Conservation (phyloP, 2,329 filamentous ascomycete genomes). For the Xylariaceae sp. region DNA sequence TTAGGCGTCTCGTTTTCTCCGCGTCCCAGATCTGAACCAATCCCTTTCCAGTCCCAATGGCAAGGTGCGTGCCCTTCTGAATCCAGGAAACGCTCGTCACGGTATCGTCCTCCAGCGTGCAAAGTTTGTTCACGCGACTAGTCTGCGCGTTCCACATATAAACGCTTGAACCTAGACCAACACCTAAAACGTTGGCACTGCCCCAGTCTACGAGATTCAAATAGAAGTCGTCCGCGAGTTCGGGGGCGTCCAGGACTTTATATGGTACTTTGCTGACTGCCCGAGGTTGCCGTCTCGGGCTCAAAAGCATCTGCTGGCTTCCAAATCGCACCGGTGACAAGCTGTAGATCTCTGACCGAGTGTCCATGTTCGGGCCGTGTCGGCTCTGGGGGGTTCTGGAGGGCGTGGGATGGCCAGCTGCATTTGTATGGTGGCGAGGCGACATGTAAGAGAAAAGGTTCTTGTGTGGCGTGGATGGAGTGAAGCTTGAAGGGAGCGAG, state of each 20-base stretch:
- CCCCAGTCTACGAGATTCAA: slow-evolving; percentile 98
- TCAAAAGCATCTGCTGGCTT: slow-evolving; percentile 91
- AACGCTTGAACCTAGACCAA: slow-evolving; percentile 88
- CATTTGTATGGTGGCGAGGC: slow-evolving; percentile 67
- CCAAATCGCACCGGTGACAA: slow-evolving; percentile 90
- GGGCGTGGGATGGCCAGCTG: slow-evolving; percentile 82
- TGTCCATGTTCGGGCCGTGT: slow-evolving; percentile 85
- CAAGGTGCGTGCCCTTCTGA: slow-evolving; percentile 92
- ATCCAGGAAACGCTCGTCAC: slow-evolving; percentile 99
- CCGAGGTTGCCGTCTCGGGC: slow-evolving; percentile 83
- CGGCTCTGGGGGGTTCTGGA: slow-evolving; percentile 87
- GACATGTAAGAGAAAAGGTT: slow-evolving; percentile 94
- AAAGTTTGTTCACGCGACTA: slow-evolving; percentile 90
- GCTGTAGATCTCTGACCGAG: slow-evolving; percentile 91
- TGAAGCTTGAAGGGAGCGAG: slow-evolving; percentile 72
- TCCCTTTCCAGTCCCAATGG: slow-evolving; percentile 92
- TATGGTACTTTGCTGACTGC: slow-evolving; percentile 96
- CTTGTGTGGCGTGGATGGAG: slow-evolving; percentile 94
- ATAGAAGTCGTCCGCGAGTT: slow-evolving; percentile 96
- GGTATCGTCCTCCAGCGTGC: slow-evolving; percentile 87
- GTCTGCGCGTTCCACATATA: slow-evolving; percentile 98
- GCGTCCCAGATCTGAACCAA: slow-evolving; percentile 98
- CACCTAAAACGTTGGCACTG: slow-evolving; percentile 89
- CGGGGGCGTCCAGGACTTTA: slow-evolving; percentile 95
- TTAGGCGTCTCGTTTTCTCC: slow-evolving; percentile 77